A percentile compares a stretch with the other conserved stretches of the same genome.
These are phyloP conservation scores for Nicotiana paniculata DNA, from an alignment of 257 asterid genomes.

Conservation along the genomic window DNA sequence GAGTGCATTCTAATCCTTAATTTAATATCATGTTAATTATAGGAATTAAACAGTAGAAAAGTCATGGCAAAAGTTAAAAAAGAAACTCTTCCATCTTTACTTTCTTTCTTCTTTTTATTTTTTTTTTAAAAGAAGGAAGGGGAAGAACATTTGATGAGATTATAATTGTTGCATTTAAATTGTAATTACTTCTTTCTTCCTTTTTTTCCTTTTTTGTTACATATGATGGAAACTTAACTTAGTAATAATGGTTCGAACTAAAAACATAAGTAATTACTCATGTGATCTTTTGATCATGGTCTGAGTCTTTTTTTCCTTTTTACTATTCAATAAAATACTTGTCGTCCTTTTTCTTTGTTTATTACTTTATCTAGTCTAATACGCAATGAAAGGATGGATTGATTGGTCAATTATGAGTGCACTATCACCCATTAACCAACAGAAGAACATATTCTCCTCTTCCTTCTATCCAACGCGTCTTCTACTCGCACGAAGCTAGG, in stretches of 20 bases:
- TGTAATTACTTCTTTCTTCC: not conserved
- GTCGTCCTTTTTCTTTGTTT: not conserved
- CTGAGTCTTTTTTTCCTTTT: not conserved
- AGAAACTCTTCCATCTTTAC: not conserved
- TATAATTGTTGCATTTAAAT: too few relatives aligned
- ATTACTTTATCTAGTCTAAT: not conserved
- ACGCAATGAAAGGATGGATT: not conserved
- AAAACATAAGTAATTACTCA: too few relatives aligned
- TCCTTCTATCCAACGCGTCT: not conserved
- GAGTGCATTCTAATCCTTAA: constrained; percentile 4
- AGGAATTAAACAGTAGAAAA: not conserved
- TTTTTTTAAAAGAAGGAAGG: not conserved
- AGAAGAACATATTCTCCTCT: constrained; percentile 7
- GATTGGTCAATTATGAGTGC: not conserved
- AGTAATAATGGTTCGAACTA: too few relatives aligned
- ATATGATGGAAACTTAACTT: not conserved
- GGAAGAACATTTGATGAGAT: not conserved
- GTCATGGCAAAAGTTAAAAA: not conserved
- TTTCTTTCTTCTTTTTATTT: not conserved
- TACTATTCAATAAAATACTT: not conserved
- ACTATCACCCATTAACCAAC: constrained; percentile 10
- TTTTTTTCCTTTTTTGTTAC: too few relatives aligned
- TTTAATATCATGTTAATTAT: not conserved
- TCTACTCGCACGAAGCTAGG: not conserved
- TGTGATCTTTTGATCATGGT: not conserved